Base-by-base conservation (phyloP, 1,284 basidiomycete species). In the Austroboletus novae-zelandiae region DNA sequence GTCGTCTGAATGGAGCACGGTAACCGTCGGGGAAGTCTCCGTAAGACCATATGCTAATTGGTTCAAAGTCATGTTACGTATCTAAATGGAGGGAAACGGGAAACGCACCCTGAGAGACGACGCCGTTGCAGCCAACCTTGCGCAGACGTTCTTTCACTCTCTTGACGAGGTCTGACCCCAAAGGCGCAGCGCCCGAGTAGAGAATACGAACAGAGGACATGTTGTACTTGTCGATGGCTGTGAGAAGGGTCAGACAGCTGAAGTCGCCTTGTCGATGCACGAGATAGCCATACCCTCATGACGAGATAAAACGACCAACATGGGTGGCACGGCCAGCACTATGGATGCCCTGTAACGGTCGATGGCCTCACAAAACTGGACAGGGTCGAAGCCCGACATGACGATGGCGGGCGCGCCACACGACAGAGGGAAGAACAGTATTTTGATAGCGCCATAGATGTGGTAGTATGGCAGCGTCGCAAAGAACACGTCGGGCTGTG, bases 101-200 rank as follows among this genome's bases (percentile, higher is more conserved):
- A 34, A 43, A 52, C 63, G 27, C 32, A 79, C 79, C 80, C 69
- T 86, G 84, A 7, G 48, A 53, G 31, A 79, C 59, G 37, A 46
- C 27, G 14, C 62, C 58, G n/a, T 67, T 46, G 3, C 65, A 64
- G 8, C 77, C 77, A 3, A 69, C 56, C 5, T 59, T 62, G 18
- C 58, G 61, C n/a, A 84, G 59, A n/a, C 77, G 69, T 7, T 68
- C 65, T 43, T 62, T 61, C 0, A 79, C 66, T 18, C 74, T 67
- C 34, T 76, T 67, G 11, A 81, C 79, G 13, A 93, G 74, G 9
- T 81, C 76, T 1, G 73, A 72, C 1, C 87, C 83, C 7, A 94
- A 75, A 1, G 93, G 92, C 2, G 94, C 94, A 0, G 92, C 94
- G 6, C 91, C 93, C 1, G 83, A 89, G 57, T 84, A 76, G 43